These are phyloP conservation scores for Camelina neglecta DNA, from an alignment of 345 rosid species.

Conservation along the genomic window DNA sequence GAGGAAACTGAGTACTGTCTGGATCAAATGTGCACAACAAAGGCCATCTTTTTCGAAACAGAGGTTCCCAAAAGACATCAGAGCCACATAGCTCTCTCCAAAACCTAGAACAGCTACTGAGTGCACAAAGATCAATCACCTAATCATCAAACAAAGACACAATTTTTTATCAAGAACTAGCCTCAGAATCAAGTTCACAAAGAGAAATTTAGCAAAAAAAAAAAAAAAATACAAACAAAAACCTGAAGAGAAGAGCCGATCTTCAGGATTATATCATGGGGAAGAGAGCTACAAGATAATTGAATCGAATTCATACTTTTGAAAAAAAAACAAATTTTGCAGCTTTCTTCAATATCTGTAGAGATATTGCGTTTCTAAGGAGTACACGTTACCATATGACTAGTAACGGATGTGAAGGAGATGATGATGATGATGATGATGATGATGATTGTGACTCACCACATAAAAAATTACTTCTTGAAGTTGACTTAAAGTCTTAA, in stretches of 20 bases:
- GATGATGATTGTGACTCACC: slow-evolving; percentile 14
- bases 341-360: not conserved
- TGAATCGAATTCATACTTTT: slow-evolving; percentile 28
- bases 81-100: slow-evolving; percentile 72
- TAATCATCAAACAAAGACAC: slow-evolving; percentile 29
- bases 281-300: slow-evolving; percentile 45
- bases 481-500: slow-evolving; percentile 27
- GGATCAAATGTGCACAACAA: slow-evolving; percentile 26
- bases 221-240: not conserved
- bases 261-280: slow-evolving; percentile 63
- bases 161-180: slow-evolving; percentile 8
- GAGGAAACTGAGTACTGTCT: slow-evolving; percentile 15
- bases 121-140: slow-evolving; percentile 64
- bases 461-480: slow-evolving; percentile 8
- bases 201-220: not conserved
- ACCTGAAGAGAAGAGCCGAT: slow-evolving; percentile 71
- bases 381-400: slow-evolving; percentile 36
- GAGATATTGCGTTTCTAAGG: slow-evolving; percentile 12
- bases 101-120: slow-evolving; percentile 69
- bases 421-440: slow-evolving; percentile 21
- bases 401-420: not conserved
- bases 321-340: not conserved
- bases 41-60: slow-evolving; percentile 69
- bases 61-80: slow-evolving; percentile 71
- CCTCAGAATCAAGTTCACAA: not conserved